Evolutionary conservation across 1,284 basidiomycete species (phyloP).

Genomic region (Golubevia pallescens): DNA sequence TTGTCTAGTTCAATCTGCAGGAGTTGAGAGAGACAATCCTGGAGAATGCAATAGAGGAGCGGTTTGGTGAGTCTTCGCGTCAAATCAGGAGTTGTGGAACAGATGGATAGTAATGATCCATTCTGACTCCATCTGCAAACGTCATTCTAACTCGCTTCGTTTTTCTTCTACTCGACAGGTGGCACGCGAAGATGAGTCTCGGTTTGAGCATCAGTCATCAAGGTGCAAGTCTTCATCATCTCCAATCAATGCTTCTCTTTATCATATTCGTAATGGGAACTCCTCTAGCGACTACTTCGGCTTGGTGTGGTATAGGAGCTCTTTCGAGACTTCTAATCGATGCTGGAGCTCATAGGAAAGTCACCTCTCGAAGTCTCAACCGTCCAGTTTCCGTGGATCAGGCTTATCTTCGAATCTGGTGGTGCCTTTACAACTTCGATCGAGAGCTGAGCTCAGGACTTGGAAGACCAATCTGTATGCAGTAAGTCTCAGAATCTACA

Average conservation of each 20-base stretch:
- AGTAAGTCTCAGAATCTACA: conserved; percentile 4
- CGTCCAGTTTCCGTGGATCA: conserved; percentile 34
- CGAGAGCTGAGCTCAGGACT: conserved; percentile 29
- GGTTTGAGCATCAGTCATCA: no score
- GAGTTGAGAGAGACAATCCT: no score
- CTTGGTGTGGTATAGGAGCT: conserved; percentile 34
- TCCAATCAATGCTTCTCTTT: conserved; percentile 12
- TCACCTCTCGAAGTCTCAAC: conserved; percentile 26
- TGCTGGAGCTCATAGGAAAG: conserved; percentile 37
- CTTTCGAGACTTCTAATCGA: conserved; percentile 37
- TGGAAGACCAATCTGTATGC: conserved; percentile 42
- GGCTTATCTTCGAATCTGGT: conserved; percentile 34
- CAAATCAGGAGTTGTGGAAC: no score
- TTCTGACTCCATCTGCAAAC: no score
- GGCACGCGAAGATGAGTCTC: no score
- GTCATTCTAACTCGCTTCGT: no score
- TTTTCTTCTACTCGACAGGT: no score
- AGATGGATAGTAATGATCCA: no score
- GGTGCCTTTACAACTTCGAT: conserved; percentile 43
- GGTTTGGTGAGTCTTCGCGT: no score
- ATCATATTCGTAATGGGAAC: conserved; percentile 17
- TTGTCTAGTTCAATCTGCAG: not conserved
- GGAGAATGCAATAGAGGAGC: no score
- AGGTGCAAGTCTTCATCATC: not conserved
- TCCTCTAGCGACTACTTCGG: conserved; percentile 22